Conservation (phyloP, 1,284 basidiomycete species). For the Cutaneotrichosporon daszewskae region DNA sequence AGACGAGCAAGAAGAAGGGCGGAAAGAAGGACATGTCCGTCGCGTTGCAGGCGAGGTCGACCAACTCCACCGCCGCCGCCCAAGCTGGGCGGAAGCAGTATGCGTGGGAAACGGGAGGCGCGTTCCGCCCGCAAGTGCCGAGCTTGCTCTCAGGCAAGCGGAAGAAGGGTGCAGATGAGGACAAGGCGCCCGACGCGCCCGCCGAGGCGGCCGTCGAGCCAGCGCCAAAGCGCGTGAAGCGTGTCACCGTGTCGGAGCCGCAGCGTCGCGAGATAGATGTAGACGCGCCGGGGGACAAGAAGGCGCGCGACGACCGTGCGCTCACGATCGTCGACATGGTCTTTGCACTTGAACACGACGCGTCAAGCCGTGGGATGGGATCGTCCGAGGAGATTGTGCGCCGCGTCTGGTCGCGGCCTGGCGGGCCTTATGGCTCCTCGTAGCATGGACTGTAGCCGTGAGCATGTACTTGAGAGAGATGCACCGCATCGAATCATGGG, state of each 20-base stretch:
- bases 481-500: too few species aligned
- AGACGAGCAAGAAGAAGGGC: constrained; percentile 13
- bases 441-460: too few species aligned
- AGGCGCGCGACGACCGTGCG: constrained; percentile 31
- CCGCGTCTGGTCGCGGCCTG: constrained; percentile 21
- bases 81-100: constrained; percentile 24
- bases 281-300: constrained; percentile 12
- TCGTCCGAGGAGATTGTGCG: constrained; percentile 27
- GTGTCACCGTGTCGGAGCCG: constrained; percentile 9
- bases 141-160: constrained; percentile 15
- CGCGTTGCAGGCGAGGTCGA: constrained; percentile 37
- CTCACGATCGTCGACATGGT: constrained; percentile 36
- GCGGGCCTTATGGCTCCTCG: constrained; percentile 28
- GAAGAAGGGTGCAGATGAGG: constrained; percentile 19
- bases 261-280: constrained; percentile 14
- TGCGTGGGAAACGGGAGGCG: constrained; percentile 33
- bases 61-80: constrained; percentile 32
- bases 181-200: constrained; percentile 1
- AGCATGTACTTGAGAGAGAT: too few species aligned
- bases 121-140: constrained; percentile 12
- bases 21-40: constrained; percentile 24
- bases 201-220: constrained; percentile 2
- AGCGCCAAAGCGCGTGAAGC: constrained; percentile 18
- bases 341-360: constrained; percentile 40
- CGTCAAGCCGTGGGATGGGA: constrained; percentile 27